A percentile compares a stretch with the other conserved stretches of the same genome.
phyloP scores from a whole-genome alignment of 345 rosid genomes.

The Erysimum cheiranthoides region DNA sequence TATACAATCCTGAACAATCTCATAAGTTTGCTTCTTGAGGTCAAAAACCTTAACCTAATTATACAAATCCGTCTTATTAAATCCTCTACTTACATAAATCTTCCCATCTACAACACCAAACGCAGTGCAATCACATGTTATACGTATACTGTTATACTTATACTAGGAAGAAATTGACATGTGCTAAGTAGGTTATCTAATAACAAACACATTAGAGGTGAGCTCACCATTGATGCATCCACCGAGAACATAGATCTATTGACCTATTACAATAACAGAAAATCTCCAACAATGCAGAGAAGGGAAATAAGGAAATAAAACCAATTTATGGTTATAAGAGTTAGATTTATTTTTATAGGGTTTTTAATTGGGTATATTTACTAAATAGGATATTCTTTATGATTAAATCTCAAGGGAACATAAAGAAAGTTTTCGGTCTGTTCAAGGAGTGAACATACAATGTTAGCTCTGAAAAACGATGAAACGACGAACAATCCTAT shows the following conservation, averaged over 20 bases:
- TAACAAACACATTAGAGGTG: not conserved
- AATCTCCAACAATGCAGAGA: constrained; percentile 22
- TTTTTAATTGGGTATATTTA: not conserved
- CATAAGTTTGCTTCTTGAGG: constrained; percentile 51
- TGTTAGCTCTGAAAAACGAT: not conserved
- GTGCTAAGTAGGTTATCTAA: not conserved
- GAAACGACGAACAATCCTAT: too few species aligned
- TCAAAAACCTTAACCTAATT: constrained; percentile 67
- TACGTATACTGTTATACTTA: too few species aligned
- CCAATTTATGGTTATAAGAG: not conserved
- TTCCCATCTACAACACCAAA: constrained; percentile 56
- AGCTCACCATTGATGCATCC: constrained; percentile 6
- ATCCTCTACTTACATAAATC: constrained; percentile 70
- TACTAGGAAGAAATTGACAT: not conserved
- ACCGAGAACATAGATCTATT: constrained; percentile 25
- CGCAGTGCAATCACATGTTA: not conserved
- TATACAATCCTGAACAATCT: not conserved
- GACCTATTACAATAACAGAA: constrained; percentile 5
- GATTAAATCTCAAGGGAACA: not conserved
- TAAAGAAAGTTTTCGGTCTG: constrained; percentile 21
- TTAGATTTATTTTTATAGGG: not conserved
- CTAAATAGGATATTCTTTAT: not conserved
- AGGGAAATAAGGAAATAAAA: constrained; percentile 3
- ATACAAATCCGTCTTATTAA: constrained; percentile 52
- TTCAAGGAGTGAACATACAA: constrained; percentile 5